Base-by-base conservation (phyloP, 2,329 filamentous ascomycete genomes). In the Aspergillaceae sp. region DNA sequence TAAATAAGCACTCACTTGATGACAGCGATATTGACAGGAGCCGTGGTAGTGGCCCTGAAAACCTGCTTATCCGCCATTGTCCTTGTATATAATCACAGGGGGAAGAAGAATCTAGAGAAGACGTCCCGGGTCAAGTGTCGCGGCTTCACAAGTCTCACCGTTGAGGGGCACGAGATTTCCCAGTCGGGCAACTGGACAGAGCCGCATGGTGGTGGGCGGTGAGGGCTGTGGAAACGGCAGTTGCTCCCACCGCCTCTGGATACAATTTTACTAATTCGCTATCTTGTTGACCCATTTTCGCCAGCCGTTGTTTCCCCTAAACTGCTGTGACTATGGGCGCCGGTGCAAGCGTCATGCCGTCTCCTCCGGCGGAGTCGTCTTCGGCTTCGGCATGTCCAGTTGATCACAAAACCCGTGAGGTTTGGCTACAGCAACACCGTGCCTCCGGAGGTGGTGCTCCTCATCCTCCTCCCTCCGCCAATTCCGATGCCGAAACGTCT, bases 11-110 rank as follows among this genome's bases (percentile, higher is more conserved):
- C 64, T 58, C 71, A 94, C 86, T 97, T 97, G 73, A 97, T 92
- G 48, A 97, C 90, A 55, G 91, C 91, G 65, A 97, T 97, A 75
- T 97, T 97, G 64, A 97, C 91, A 9, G 91, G 92, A 36, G 92
- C 92, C 53, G 90, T 97, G 49, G 92, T 96, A 75, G 87, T 96
- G 57, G 92, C 87, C 60, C 89, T 85, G 75, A 94, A 90, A 61
- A 97, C 78, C 35, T 70, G 68, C 38, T 60, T 59, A 45, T 68
- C 64, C 36, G 62, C 58, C 65, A 69, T 69, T 44, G 30, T 59
- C n/a, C 44, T 40, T 34, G 27, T 34, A 41, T 46, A 6, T 26
- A 30, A 41, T 33, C 47, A 33, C 41, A 40, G 38, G 28, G 35
- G 7, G 36, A 28, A 28, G 19, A 38, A 26, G 36, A 26, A 19